These are phyloP conservation scores for Chaetomiaceae sp. DNA, from an alignment of 2,329 filamentous ascomycete species.

Conservation along the genomic window DNA sequence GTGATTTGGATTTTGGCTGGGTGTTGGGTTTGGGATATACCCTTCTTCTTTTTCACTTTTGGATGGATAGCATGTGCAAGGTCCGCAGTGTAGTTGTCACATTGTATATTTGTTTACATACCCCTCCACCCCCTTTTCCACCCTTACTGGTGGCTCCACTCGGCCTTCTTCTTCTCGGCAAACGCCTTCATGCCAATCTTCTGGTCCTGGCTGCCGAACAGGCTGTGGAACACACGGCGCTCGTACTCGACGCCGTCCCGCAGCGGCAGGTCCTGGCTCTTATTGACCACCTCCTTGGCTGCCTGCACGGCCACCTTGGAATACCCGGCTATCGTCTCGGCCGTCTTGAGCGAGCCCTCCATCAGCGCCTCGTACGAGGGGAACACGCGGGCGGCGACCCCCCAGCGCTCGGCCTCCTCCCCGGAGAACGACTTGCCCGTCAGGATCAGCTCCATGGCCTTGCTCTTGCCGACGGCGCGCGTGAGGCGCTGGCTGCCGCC, in stretches of 20 bases:
- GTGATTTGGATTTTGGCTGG: background rate
- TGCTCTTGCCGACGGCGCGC: constrained; percentile 73
- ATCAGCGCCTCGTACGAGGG: constrained; percentile 76
- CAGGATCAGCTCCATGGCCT: constrained; percentile 86
- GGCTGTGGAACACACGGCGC: constrained; percentile 81
- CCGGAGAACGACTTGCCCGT: constrained; percentile 82
- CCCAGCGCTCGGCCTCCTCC: constrained; percentile 82
- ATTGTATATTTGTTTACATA: no score
- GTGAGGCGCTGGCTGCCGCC: constrained; percentile 89
- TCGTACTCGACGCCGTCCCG: constrained; percentile 93
- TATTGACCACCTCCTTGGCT: constrained; percentile 97
- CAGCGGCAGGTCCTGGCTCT: constrained; percentile 87
- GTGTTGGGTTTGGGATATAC: background rate
- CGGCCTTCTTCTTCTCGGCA: constrained; percentile 86
- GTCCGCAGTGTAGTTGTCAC: no score
- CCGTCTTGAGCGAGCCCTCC: constrained; percentile 73
- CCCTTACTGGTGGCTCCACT: constrained; percentile 73
- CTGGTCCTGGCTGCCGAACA: constrained; percentile 94
- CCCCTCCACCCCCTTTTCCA: background rate
- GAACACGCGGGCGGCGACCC: constrained; percentile 79
- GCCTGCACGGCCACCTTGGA: constrained; percentile 83
- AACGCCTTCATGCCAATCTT: constrained; percentile 97
- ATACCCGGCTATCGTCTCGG: constrained; percentile 83
- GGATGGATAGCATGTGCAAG: no score
- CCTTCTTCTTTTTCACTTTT: no score